Evolutionary conservation across 2,329 filamentous ascomycete genomes (phyloP), one percentile per base, ranked within the genome.

Genomic region (Tothia fuscella): DNA sequence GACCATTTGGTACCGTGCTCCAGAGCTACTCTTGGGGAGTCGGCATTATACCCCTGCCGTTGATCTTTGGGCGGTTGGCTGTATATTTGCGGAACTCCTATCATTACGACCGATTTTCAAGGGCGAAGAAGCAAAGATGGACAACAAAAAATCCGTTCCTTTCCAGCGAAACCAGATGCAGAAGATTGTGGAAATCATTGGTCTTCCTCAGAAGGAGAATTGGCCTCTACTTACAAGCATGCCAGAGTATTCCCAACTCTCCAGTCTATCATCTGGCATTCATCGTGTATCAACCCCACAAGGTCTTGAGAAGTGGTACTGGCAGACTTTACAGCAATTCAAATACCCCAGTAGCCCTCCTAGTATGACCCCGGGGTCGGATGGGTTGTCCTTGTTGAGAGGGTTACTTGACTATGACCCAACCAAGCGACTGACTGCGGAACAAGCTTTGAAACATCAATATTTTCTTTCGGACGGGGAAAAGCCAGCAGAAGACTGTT

Each of bases 141-240:
- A 98, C 61, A 84, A 76, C 52, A 98, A 98, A 63, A 96, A 96
- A 65, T 91, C 84, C 0, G 88, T 96, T 0, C 91, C 91, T 0
- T 98, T 98, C 52, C 91, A 98, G 61, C 77, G 88, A 12, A 95
- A 95, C 54, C 91, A 98, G 64, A 96, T 98, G 89, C 86, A 91
- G 56, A 95, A 94, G 63, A 98, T 98, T 52, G 85, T 94, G 28
- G 91, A 98, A 56, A 87, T 98, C 48, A 80, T 98, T 67, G 91
- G 91, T 22, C 66, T 94, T 49, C 91, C 91, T 0, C 85, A 76
- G 5, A 89, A 89, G 53, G 84, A 93, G 38, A 76, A 78, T 20
- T 98, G 91, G 91, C 85, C 88, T 0, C 71, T 89, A 21, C 66
- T 98, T 2, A 68, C 76, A 1, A 75, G 80, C 29, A 93, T 94